A percentile compares a stretch with the other conserved stretches of the same genome.
These are phyloP conservation scores for Cyclospora cayetanensis DNA, from an alignment of 169 alveolate species.

Conservation along the genomic window DNA sequence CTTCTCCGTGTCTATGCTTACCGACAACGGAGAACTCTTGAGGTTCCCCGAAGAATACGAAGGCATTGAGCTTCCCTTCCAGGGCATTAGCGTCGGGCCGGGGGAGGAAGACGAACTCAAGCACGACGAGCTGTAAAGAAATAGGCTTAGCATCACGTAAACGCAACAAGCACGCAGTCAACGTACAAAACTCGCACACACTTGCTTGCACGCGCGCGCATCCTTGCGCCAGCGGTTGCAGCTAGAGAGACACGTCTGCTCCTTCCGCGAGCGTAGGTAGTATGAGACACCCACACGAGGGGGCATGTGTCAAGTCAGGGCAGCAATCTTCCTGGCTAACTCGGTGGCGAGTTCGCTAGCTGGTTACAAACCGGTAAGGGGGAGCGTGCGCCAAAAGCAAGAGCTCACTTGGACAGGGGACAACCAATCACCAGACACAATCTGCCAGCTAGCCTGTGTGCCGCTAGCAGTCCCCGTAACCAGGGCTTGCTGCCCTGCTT, in stretches of 20 bases:
- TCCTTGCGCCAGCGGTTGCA: too few species aligned
- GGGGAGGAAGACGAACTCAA: background rate
- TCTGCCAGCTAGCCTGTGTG: background rate
- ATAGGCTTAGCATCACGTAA: too few species aligned
- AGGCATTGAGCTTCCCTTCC: conserved; percentile 56
- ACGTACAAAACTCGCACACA: too few species aligned
- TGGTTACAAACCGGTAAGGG: background rate
- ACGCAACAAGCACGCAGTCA: too few species aligned
- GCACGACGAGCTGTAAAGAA: conserved; percentile 38
- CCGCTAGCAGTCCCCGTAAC: background rate
- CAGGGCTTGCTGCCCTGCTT: background rate
- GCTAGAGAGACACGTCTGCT: too few species aligned
- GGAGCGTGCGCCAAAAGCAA: background rate
- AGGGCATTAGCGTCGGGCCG: background rate
- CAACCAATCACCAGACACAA: too few species aligned
- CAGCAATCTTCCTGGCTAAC: too few species aligned
- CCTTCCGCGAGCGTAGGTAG: too few species aligned
- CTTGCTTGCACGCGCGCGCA: too few species aligned
- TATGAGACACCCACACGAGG: too few species aligned
- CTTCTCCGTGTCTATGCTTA: conserved; percentile 61
- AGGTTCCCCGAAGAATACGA: conserved; percentile 68
- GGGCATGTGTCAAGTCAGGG: too few species aligned
- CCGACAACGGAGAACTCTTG: conserved; percentile 63
- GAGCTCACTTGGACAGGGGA: background rate
- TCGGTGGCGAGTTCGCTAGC: background rate